Evolutionary conservation across 345 rosid species (phyloP).

Genomic region (Limnanthes douglasii): DNA sequence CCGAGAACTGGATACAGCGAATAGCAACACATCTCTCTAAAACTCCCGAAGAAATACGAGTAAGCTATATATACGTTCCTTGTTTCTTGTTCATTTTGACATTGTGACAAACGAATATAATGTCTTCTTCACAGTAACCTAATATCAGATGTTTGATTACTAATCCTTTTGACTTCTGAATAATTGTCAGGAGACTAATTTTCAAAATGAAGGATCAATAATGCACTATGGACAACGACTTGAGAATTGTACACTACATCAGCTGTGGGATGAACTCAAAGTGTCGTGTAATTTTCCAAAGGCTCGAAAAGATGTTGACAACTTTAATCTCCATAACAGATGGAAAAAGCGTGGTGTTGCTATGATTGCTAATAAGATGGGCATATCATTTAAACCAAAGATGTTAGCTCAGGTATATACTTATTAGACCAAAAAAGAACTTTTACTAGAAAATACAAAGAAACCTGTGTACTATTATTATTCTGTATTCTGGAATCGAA

Average conservation of each 20-base stretch:
- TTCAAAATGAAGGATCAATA: slow-evolving; percentile 82
- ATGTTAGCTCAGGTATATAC: slow-evolving; percentile 73
- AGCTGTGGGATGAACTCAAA: slow-evolving; percentile 72
- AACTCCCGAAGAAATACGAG: slow-evolving; percentile 77
- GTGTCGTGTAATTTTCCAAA: slow-evolving; percentile 38
- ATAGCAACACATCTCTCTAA: slow-evolving; percentile 56
- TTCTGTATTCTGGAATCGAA: no score
- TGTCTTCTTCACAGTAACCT: no score
- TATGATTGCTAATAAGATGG: slow-evolving; percentile 88
- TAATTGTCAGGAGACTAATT: slow-evolving; percentile 58
- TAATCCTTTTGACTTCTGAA: background rate
- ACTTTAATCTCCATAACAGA: slow-evolving; percentile 58
- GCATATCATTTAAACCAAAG: slow-evolving; percentile 75
- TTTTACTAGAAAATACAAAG: no score
- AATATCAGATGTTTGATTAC: no score
- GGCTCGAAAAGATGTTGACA: slow-evolving; percentile 42
- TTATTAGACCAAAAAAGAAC: background rate
- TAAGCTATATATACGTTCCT: slow-evolving; percentile 17
- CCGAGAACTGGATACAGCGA: slow-evolving; percentile 92
- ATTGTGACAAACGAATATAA: no score
- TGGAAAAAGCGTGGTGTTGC: slow-evolving; percentile 97
- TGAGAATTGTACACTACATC: slow-evolving; percentile 52
- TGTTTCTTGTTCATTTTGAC: background rate
- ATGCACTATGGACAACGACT: slow-evolving; percentile 70
- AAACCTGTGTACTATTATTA: no score